These are phyloP conservation scores for Lippia alba DNA, from an alignment of 305 asterid species.

Conservation along the genomic window DNA sequence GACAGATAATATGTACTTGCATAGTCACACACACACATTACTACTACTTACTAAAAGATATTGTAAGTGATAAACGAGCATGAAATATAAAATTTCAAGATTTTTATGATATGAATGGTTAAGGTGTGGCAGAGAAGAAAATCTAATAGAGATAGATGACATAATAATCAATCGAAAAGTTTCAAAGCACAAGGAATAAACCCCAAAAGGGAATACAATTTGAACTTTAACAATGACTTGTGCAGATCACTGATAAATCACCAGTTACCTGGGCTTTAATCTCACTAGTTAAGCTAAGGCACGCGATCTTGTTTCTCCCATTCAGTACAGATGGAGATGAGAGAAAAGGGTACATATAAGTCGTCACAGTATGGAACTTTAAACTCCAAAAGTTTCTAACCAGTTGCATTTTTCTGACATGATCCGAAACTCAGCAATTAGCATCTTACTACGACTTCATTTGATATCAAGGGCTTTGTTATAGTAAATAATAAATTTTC, in stretches of 20 bases:
- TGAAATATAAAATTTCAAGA: neutral
- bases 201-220: neutral
- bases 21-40: constrained; percentile 1
- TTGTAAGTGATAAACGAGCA: neutral
- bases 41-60: neutral
- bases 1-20: neutral
- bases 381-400: neutral
- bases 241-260: neutral
- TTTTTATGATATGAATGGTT: neutral
- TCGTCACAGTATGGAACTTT: no score
- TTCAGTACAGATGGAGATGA: constrained; percentile 4
- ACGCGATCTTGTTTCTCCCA: constrained; percentile 8
- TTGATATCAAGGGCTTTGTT: neutral
- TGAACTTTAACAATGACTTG: neutral
- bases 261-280: neutral
- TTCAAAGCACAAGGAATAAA: neutral
- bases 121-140: constrained; percentile 12
- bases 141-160: neutral
- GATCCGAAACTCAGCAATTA: neutral
- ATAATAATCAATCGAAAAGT: neutral
- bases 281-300: neutral
- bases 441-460: no score
- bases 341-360: constrained; percentile 2
- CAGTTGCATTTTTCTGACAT: constrained; percentile 14
- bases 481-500: constrained; percentile 8